These are phyloP conservation scores for Saccharomycopsis selenospora DNA, from an alignment of 805 yeast genomes.

Conservation along the genomic window DNA sequence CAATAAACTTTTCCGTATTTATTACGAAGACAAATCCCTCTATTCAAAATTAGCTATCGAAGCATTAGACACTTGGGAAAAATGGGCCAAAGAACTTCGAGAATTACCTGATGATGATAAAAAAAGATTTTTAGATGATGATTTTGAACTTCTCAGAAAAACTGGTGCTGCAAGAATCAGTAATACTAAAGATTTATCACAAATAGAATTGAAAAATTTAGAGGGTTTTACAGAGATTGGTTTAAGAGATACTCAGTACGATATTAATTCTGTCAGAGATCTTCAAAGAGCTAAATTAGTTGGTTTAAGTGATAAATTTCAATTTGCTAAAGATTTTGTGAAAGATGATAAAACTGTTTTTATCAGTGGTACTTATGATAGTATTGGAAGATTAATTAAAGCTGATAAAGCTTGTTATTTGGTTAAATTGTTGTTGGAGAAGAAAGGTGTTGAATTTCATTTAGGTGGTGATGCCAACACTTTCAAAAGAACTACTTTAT, in stretches of 20 bases:
- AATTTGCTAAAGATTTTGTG: too few species aligned
- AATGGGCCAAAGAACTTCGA: conserved; percentile 7
- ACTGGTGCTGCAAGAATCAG: conserved; percentile 7
- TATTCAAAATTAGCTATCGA: conserved; percentile 26
- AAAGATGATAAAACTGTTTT: too few species aligned
- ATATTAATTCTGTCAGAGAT: conserved; percentile 15
- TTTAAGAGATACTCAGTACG: conserved; percentile 16
- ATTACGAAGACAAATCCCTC: conserved; percentile 33
- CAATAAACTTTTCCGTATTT: conserved; percentile 34
- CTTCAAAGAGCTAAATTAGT: conserved; percentile 14
- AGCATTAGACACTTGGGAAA: conserved; percentile 16
- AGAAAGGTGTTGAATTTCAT: too few species aligned
- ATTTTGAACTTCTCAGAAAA: background rate
- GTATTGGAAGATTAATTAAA: too few species aligned
- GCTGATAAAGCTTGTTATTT: too few species aligned
- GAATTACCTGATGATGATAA: too few species aligned
- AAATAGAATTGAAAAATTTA: conserved; percentile 3
- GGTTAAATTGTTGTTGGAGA: too few species aligned
- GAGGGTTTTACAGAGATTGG: conserved; percentile 16
- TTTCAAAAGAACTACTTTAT: conserved; percentile 3
- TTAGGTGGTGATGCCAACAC: too few species aligned
- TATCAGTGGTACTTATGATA: too few species aligned
- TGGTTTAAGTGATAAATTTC: too few species aligned
- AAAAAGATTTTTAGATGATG: background rate
- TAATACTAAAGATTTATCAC: conserved; percentile 9